phyloP scores from a whole-genome alignment of 257 asterid genomes.

The Penstemon davidsonii region DNA sequence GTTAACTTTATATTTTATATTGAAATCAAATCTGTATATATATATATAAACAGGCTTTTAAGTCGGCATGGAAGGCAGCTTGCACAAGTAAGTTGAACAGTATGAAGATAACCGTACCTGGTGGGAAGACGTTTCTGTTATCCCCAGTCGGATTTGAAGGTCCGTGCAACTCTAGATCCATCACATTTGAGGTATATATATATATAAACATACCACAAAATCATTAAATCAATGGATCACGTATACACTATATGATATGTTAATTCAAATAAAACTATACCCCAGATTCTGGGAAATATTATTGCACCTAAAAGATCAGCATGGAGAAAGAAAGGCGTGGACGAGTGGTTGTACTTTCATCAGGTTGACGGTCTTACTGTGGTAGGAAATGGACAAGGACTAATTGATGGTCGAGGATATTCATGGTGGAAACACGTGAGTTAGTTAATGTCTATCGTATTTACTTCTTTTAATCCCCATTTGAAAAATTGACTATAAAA shows the following conservation, averaged over 20 bases:
- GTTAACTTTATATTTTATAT: too few species aligned
- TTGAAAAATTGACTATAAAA: background rate
- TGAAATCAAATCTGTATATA: too few species aligned
- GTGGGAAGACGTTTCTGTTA: conserved; percentile 20
- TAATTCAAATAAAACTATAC: background rate
- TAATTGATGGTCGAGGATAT: conserved; percentile 46
- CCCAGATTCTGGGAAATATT: conserved; percentile 44
- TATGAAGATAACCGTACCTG: conserved; percentile 12
- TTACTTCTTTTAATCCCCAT: background rate
- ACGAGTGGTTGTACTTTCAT: conserved; percentile 43
- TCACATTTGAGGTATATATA: conserved; percentile 22
- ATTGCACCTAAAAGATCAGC: conserved; percentile 46
- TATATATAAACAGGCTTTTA: conserved; percentile 14
- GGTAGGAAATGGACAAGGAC: conserved; percentile 41
- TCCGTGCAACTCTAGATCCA: conserved; percentile 22
- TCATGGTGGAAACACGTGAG: conserved; percentile 44
- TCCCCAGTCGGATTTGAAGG: conserved; percentile 22
- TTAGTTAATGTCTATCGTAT: background rate
- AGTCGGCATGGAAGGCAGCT: conserved; percentile 22
- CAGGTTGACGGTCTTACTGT: conserved; percentile 36
- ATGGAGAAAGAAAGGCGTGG: conserved; percentile 25
- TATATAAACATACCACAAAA: background rate
- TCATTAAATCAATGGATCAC: background rate
- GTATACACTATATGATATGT: background rate
- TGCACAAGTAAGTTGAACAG: background rate